A percentile compares a stretch with the other conserved stretches of the same genome.
These are phyloP conservation scores for Apiospora saccharicola DNA, from an alignment of 2,329 filamentous ascomycete genomes.

Conservation along the genomic window DNA sequence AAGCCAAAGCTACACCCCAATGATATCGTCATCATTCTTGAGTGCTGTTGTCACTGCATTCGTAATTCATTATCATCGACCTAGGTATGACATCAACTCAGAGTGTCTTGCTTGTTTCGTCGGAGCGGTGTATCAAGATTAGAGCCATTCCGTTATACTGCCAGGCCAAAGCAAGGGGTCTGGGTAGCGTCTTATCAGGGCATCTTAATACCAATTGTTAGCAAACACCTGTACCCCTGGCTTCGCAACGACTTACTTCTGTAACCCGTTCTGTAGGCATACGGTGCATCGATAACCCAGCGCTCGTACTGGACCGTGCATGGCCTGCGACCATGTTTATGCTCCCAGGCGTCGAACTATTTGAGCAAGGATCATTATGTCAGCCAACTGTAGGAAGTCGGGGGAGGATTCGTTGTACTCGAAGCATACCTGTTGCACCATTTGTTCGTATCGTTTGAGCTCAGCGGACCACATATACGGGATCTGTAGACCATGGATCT, in stretches of 20 bases:
- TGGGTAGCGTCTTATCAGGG: conserved; percentile 38
- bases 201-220: conserved; percentile 34
- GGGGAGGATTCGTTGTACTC: not conserved
- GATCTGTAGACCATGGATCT: conserved; percentile 35
- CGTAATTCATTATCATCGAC: not conserved
- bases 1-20: not conserved
- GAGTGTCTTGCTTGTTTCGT: not conserved
- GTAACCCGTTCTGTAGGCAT: conserved; percentile 37
- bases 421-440: conserved; percentile 34
- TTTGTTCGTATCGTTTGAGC: conserved; percentile 33
- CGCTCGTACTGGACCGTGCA: conserved; percentile 38
- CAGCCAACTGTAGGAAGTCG: not conserved
- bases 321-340: conserved; percentile 35
- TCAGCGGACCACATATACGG: conserved; percentile 35
- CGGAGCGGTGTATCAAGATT: conserved; percentile 7
- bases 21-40: not conserved
- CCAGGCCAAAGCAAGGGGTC: conserved; percentile 41
- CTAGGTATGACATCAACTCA: not conserved
- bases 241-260: conserved; percentile 36
- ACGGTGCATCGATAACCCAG: conserved; percentile 39
- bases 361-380: conserved; percentile 5
- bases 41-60: not conserved
- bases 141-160: conserved; percentile 39
- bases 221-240: not conserved
- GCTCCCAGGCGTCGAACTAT: conserved; percentile 38